Evolutionary conservation across 2,329 filamentous ascomycete genomes (phyloP).

Genomic region (Westerdykella aurantiaca): DNA sequence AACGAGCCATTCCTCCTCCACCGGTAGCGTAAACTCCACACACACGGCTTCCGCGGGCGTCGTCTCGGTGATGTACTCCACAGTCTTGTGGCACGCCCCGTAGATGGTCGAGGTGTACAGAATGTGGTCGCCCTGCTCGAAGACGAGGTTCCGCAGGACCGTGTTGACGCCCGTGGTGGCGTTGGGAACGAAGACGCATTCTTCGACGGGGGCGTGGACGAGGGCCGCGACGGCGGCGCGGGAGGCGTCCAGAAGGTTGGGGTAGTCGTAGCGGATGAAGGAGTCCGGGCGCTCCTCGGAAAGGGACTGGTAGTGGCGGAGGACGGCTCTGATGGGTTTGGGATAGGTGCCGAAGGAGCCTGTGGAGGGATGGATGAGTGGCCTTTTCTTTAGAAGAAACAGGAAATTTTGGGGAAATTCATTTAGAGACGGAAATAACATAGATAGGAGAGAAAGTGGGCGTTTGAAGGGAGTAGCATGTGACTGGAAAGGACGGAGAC

Average conservation of each 20-base stretch:
- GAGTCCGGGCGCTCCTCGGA: conserved; percentile 65
- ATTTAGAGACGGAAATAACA: not conserved
- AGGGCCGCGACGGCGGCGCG: conserved; percentile 55
- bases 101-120: conserved; percentile 76
- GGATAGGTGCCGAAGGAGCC: conserved; percentile 80
- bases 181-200: conserved; percentile 73
- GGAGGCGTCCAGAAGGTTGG: conserved; percentile 56
- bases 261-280: conserved; percentile 67
- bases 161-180: conserved; percentile 74
- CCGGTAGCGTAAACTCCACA: conserved; percentile 62
- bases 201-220: conserved; percentile 59
- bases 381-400: no score
- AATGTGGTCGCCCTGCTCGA: conserved; percentile 66
- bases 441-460: not conserved
- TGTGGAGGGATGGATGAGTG: conserved; percentile 5
- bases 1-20: conserved; percentile 63
- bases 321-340: conserved; percentile 51
- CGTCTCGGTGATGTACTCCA: conserved; percentile 68
- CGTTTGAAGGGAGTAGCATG: no score
- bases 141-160: conserved; percentile 69
- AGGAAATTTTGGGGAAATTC: not conserved
- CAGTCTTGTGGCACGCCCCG: conserved; percentile 66
- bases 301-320: conserved; percentile 60
- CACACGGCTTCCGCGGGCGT: conserved; percentile 46
- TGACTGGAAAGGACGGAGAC: not conserved